Conservation (phyloP, 345 rosid genomes). For the sweet orange (Citrus sinensis) region DVS_A1.0 CM039169.1:1297001-1297500, state of each 20-base stretch:
- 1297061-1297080: slow-evolving; percentile 73
- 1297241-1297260: slow-evolving; percentile 24
- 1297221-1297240: slow-evolving; percentile 48
- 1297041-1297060: slow-evolving; percentile 96
- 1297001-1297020: slow-evolving; percentile 86
- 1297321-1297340: slow-evolving; percentile 30
- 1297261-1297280: slow-evolving; percentile 28
- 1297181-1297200: slow-evolving; percentile 55
- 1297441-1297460: slow-evolving; percentile 24
- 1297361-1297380: slow-evolving; percentile 74
- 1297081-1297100: slow-evolving; percentile 72
- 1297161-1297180: slow-evolving; percentile 32
- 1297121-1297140: slow-evolving; percentile 37
- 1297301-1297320: slow-evolving; percentile 25
- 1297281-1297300: slow-evolving; percentile 43
- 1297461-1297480: slow-evolving; percentile 32
- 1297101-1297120: slow-evolving; percentile 69
- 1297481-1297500: slow-evolving; percentile 40
- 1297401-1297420: slow-evolving; percentile 66
- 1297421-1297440: slow-evolving; percentile 32
- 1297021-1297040: slow-evolving; percentile 81
- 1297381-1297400: slow-evolving; percentile 94
- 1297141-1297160: slow-evolving; percentile 14
- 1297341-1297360: slow-evolving; percentile 32
- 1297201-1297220: slow-evolving; percentile 67